These are phyloP conservation scores for Guillardia theta DNA, from an alignment of 78 protist species.

Conservation along the genomic window DNA sequence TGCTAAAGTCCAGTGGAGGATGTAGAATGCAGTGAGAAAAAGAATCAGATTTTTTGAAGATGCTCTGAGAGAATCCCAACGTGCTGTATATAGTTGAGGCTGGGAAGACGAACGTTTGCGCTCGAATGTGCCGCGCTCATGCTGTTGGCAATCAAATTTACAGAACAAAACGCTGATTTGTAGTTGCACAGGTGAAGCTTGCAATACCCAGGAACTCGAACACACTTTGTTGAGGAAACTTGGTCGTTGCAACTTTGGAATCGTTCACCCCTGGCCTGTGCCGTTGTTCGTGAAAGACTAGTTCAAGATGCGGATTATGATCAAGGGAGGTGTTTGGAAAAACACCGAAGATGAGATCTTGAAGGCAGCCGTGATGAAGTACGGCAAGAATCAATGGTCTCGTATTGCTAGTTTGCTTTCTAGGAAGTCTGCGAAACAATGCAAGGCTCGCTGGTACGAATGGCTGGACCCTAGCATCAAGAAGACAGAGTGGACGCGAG, in stretches of 20 bases:
- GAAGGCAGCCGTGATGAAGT: constrained; percentile 99
- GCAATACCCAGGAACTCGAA: too few relatives aligned
- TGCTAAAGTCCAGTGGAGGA: too few relatives aligned
- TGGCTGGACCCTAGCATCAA: constrained; percentile 99
- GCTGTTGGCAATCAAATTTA: too few relatives aligned
- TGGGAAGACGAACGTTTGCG: too few relatives aligned
- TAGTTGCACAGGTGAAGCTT: too few relatives aligned
- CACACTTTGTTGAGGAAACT: neutral
- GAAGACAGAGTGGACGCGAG: constrained; percentile 98
- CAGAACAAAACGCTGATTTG: too few relatives aligned
- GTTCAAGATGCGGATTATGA: constrained; percentile 39
- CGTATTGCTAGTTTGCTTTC: constrained; percentile 89
- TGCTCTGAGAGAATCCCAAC: too few relatives aligned
- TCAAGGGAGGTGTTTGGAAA: constrained; percentile 94
- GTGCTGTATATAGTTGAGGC: too few relatives aligned
- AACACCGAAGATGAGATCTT: constrained; percentile 98
- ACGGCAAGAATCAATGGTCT: constrained; percentile 86
- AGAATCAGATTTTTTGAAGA: too few relatives aligned
- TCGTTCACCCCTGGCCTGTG: neutral
- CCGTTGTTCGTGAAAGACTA: neutral
- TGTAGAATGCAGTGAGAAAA: too few relatives aligned
- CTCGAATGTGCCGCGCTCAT: too few relatives aligned
- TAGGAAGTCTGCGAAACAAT: constrained; percentile 96
- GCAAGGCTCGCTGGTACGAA: constrained; percentile 97
- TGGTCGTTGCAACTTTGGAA: neutral